Evolutionary conservation across 768 basidiomycete genomes (phyloP), one percentile per base, ranked within the genome.

Genomic region (Mycena galericulata): DNA sequence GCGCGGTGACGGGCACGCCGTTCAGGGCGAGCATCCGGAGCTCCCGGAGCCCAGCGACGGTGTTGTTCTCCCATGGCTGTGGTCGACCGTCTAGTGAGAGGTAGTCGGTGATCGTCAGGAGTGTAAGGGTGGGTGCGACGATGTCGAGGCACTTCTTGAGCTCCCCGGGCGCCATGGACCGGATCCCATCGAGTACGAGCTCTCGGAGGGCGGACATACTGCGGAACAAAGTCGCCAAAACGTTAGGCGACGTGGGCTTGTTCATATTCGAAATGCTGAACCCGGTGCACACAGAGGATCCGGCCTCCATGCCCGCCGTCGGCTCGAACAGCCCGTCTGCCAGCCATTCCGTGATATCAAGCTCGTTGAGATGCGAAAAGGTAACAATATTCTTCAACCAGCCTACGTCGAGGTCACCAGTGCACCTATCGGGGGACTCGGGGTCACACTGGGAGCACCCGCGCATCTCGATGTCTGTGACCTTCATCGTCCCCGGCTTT

Each of bases 341-440:
- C 20, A 10, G 26, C 4, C 32, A 29, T 0, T 34, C 5, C 12
- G 5, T 51, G 4, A 67, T 27, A 20, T 67, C 50, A 20, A 67
- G 50, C 24, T 67, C 58, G 22, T 46, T 51, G 20, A 67, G 58
- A 4, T 26, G 11, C 26, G 65, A 50, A n/a, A 67, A 61, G 22
- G 65, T 47, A 2, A 67, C 22, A 26, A 67, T 61, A 22, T 34
- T 4, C 40, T 46, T 41, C 24, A 67, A 27, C 64, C 64, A 66
- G 43, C 55, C 65, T 7, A 40, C 15, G 17, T 17, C 29, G 22
- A 36, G 32, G 3, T 24, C 26, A 12, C 10, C 12, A 3, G 24
- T 54, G 53, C 53, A 54, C 22, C 22, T 22, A 14, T 22, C 10
- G 15, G 30, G 17, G 15, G n/a, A n/a, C n/a, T n/a, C n/a, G n/a